Evolutionary conservation across 2,329 filamentous ascomycete genomes (phyloP), one percentile per base, ranked within the genome.

Genomic region (Hortaea sp.): DNA sequence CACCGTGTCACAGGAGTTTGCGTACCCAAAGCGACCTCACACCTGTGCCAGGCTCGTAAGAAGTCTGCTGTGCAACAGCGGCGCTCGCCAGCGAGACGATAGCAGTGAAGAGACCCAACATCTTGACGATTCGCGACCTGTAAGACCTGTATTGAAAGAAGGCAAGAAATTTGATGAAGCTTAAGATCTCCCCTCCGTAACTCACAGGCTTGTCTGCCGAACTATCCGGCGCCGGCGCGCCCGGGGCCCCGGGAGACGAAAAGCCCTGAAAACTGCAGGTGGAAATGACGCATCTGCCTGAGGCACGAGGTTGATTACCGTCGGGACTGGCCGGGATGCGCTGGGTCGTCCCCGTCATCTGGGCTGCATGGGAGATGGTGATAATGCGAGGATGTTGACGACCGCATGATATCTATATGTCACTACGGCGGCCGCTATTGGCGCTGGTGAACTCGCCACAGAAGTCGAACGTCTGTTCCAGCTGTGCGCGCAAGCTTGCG

Each of bases 401-500:
- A 12, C 29, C 41, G 35, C 13, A 37, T 32, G 31, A 40, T 6
- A 20, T 29, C 47, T 47, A 13, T 38, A 54, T 54, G 52, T 52
- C 52, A 30, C 13, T 49, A 6, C 50, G 41, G 30, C 47, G 39
- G 44, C 52, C 52, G 31, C 28, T 44, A 10, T 28, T 43, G 46
- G 49, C 46, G 46, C 47, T 53, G 32, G 32, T 47, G 13, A 29
- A 10, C n/a, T 38, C 47, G 10, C 29, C 44, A 20, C 29, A 39
- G n/a, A 31, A 30, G 10, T 37, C 29, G 28, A 49, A 53, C n/a
- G 50, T 62, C 49, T 63, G 61, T 43, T 40, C 55, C 30, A 53
- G 55, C 48, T 63, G 60, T 42, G 58, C 58, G 10, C 55, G 50
- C 42, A 43, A 50, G 41, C 47, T 61, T 11, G 51, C 53, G 11